Percentiles rank a stretch among this genome's conserved stretches.
Evolutionary conservation across 805 yeast genomes (phyloP).

Genomic region (Saccharomycopsis fermentans): DNA sequence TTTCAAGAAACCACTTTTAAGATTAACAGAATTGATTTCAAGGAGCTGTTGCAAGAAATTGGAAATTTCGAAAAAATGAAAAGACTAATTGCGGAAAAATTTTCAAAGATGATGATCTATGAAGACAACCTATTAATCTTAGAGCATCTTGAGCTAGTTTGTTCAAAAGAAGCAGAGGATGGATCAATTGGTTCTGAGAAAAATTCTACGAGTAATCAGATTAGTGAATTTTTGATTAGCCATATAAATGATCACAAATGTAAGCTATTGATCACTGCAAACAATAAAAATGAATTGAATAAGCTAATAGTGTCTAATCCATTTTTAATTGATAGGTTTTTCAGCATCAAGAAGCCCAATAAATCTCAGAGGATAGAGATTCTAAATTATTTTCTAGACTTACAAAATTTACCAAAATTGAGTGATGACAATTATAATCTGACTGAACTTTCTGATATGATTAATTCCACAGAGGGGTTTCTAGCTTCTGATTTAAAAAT

Average conservation of each 20-base stretch:
- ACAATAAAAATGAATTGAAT: constrained; percentile 57
- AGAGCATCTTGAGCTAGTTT: constrained; percentile 67
- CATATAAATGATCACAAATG: constrained; percentile 19
- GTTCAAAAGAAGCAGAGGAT: constrained; percentile 52
- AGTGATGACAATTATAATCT: constrained; percentile 20
- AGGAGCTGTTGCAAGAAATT: constrained; percentile 42
- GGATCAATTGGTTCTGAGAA: constrained; percentile 7
- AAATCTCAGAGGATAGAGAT: constrained; percentile 47
- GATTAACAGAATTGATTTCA: constrained; percentile 43
- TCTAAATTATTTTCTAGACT: constrained; percentile 33
- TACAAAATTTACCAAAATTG: constrained; percentile 26
- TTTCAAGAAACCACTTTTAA: constrained; percentile 32
- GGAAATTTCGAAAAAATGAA: constrained; percentile 33
- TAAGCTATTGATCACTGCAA: constrained; percentile 49
- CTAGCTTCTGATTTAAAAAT: constrained; percentile 72
- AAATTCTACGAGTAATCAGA: not conserved
- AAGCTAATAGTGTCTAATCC: constrained; percentile 54
- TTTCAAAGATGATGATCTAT: constrained; percentile 48
- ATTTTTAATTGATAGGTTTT: constrained; percentile 47
- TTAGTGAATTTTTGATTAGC: not conserved
- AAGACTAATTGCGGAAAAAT: constrained; percentile 35
- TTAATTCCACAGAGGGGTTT: constrained; percentile 78
- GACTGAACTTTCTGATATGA: constrained; percentile 34
- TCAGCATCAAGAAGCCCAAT: constrained; percentile 57
- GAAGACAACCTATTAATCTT: constrained; percentile 65